phyloP scores from a whole-genome alignment of 1,284 basidiomycete genomes.

The Schizophyllum commune region DNA sequence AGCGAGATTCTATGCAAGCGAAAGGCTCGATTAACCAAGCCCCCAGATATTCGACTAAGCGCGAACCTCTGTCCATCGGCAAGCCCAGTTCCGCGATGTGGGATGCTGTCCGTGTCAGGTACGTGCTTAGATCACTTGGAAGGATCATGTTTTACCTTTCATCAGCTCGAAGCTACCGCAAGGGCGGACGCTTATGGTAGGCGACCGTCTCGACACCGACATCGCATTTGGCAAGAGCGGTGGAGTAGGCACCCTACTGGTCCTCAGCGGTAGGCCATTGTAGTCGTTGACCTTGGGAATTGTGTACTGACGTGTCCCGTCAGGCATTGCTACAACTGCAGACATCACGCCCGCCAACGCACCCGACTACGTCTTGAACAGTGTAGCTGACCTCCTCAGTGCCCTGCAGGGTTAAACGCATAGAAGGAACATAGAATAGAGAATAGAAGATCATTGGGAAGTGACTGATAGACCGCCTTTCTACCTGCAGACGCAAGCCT shows the following conservation, averaged over 20 bases:
- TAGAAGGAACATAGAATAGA: neutral
- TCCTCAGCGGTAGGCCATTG: constrained; percentile 95
- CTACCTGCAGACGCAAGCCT: too few species aligned
- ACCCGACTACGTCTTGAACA: neutral
- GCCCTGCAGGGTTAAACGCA: neutral
- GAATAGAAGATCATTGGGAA: neutral
- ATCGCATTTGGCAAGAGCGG: constrained; percentile 87
- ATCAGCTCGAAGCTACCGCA: constrained; percentile 25
- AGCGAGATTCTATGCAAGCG: constrained; percentile 26
- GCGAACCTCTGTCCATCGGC: constrained; percentile 75
- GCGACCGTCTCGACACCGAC: constrained; percentile 93
- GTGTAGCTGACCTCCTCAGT: neutral
- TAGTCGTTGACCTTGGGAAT: too few species aligned
- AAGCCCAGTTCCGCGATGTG: constrained; percentile 92
- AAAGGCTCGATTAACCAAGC: neutral
- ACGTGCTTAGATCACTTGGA: constrained; percentile 18
- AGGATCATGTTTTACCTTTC: neutral
- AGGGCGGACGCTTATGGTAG: constrained; percentile 85
- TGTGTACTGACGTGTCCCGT: neutral
- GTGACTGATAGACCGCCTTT: too few species aligned
- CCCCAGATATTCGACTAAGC: constrained; percentile 24
- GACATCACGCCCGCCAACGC: neutral
- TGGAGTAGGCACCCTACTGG: constrained; percentile 81
- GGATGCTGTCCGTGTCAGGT: constrained; percentile 96
- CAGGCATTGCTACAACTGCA: neutral